These are phyloP conservation scores for Russula brevipes DNA, from an alignment of 768 basidiomycete genomes.

Conservation along the genomic window DNA sequence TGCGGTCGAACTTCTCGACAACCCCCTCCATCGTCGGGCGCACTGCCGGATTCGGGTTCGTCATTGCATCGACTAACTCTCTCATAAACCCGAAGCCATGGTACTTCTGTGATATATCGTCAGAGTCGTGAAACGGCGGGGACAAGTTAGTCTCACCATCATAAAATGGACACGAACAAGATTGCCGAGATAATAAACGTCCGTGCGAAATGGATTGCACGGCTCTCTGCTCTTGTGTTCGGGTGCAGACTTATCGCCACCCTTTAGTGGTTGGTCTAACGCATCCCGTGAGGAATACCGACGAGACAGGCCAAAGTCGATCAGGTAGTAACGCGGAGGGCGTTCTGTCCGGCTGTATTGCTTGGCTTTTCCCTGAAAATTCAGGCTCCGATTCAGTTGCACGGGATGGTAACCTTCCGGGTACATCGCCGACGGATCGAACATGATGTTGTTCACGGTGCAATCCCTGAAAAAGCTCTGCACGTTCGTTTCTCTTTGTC, in stretches of 20 bases:
- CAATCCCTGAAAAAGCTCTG: slow-evolving; percentile 5
- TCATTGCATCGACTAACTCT: slow-evolving; percentile 32
- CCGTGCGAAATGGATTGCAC: slow-evolving; percentile 28
- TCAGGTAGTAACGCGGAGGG: slow-evolving; percentile 29
- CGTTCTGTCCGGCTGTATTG: slow-evolving; percentile 26
- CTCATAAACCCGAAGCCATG: slow-evolving; percentile 21
- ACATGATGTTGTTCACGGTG: slow-evolving; percentile 18
- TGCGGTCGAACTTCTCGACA: slow-evolving; percentile 2
- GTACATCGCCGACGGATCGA: slow-evolving; percentile 18
- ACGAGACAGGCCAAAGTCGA: slow-evolving; percentile 31
- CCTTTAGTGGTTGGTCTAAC: slow-evolving; percentile 22
- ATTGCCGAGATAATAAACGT: slow-evolving; percentile 29
- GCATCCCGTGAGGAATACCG: slow-evolving; percentile 15
- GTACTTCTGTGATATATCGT: slow-evolving; percentile 16
- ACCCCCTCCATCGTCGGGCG: slow-evolving; percentile 31
- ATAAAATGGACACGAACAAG: slow-evolving; percentile 24
- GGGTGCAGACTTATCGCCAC: slow-evolving; percentile 29
- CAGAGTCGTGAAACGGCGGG: not conserved
- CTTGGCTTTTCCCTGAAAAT: slow-evolving; percentile 17
- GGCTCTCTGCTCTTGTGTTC: slow-evolving; percentile 20
- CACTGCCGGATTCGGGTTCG: slow-evolving; percentile 32
- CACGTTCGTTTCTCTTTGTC: not conserved
- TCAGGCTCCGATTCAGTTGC: not conserved
- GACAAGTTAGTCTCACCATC: not conserved
- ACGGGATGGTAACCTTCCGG: slow-evolving; percentile 10